phyloP scores from a whole-genome alignment of 768 basidiomycete species.

The Lepiota subincarnata region DNA sequence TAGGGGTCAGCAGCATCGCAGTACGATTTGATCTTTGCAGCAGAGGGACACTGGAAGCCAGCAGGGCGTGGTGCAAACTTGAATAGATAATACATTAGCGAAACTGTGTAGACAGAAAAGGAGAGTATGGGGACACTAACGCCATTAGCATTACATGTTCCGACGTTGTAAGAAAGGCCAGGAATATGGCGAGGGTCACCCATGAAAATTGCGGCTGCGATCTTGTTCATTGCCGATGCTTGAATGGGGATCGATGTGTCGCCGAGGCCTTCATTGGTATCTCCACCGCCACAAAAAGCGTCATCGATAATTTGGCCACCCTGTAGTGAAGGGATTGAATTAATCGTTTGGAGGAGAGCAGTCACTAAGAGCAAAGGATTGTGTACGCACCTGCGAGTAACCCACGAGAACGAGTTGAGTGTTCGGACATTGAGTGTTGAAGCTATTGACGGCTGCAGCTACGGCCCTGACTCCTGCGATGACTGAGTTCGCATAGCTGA shows the following conservation, averaged over 20 bases:
- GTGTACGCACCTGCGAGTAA: slow-evolving; percentile 22
- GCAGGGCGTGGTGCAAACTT: slow-evolving; percentile 31
- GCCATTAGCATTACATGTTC: slow-evolving; percentile 27
- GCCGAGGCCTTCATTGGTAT: slow-evolving; percentile 25
- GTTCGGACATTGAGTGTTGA: slow-evolving; percentile 28
- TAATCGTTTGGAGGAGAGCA: neutral
- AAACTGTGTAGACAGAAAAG: neutral
- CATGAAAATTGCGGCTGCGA: slow-evolving; percentile 32
- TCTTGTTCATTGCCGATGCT: slow-evolving; percentile 24
- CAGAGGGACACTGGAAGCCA: slow-evolving; percentile 29
- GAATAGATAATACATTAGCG: neutral
- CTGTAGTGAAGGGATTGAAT: slow-evolving; percentile 10
- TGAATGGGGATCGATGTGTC: slow-evolving; percentile 28
- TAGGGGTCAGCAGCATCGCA: slow-evolving; percentile 30
- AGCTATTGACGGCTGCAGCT: slow-evolving; percentile 26
- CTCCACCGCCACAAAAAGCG: slow-evolving; percentile 30
- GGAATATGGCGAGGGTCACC: slow-evolving; percentile 29
- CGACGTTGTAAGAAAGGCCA: slow-evolving; percentile 29
- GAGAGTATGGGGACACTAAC: slow-evolving; percentile 16
- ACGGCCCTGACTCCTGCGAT: slow-evolving; percentile 26
- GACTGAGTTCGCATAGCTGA: slow-evolving; percentile 29
- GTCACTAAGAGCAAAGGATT: too few relatives aligned
- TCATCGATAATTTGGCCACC: slow-evolving; percentile 32
- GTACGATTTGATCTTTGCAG: slow-evolving; percentile 26
- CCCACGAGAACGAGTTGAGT: slow-evolving; percentile 29